Evolutionary conservation across 2,329 filamentous ascomycete genomes (phyloP), one percentile per base, ranked within the genome.

Genomic region (Fusarium sp.): DNA sequence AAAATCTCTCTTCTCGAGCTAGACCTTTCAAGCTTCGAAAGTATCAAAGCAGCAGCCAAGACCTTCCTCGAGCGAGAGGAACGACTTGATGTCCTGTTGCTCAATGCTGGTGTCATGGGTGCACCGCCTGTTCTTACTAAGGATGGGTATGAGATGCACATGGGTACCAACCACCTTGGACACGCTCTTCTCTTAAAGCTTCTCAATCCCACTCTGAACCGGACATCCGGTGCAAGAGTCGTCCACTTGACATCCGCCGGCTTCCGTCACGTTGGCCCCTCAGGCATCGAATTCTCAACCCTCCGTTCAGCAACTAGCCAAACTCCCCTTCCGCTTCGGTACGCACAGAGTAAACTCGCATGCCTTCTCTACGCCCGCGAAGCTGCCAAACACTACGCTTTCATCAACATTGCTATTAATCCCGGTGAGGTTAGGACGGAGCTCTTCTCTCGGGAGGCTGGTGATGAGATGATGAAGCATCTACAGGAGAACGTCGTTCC

Each of bases 331-430:
- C 59, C 61, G 0, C n/a, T 25, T 0, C 26, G 59, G 0, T 64
- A 64, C 7, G 61, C 59, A 0, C 61, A 64, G 2, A 64, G 61
- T 2, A 64, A 64, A 5, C 18, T 64, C 0, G 61, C 59, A 0
- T 64, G 61, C 2, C 51, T 64, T 12, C 39, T 64, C 0, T 64
- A 64, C 1, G 61, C 59, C 0, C 44, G 59, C 0, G 59, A 64
- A 6, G 39, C 51, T 1, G 31, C 61, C 0, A 58, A 64, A 6
- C n/a, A 31, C 3, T 64, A 58, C 18, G 2, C 0, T 0, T 64
- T 64, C 9, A 58, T 26, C 8, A 64, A 64, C 10, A 58, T 64
- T 0, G 51, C 59, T 7, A 64, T 64, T 0, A 64, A 64, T 4
- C 59, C 61, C 0, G 51, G 61, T 0, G 61, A 64, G 12, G 61